These are phyloP conservation scores for Blastocystis sp. DNA, from an alignment of 352 stramenopile genomes.

Conservation along the genomic window DNA sequence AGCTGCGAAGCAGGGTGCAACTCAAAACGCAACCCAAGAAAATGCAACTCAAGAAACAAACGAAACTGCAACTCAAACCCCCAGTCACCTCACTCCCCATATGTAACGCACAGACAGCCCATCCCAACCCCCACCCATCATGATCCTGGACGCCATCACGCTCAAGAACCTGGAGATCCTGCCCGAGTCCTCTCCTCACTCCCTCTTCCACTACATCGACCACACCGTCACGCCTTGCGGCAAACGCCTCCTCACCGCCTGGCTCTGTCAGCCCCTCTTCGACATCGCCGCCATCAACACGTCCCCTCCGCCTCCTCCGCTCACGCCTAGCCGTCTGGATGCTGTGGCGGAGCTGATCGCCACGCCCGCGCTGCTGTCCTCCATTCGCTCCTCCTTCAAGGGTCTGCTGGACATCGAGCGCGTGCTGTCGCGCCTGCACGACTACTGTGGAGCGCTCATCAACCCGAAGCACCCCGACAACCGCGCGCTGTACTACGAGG, in stretches of 20 bases:
- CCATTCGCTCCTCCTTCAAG: constrained; percentile 10
- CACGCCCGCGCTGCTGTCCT: constrained; percentile 73
- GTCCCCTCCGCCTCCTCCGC: not conserved
- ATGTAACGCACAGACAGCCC: too few species aligned
- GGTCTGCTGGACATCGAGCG: constrained; percentile 89
- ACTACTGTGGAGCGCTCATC: constrained; percentile 82
- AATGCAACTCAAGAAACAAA: not conserved
- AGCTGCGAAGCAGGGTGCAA: too few species aligned
- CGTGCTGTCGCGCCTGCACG: constrained; percentile 89
- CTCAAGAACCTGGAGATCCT: constrained; percentile 93
- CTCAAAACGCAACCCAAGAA: constrained; percentile 11
- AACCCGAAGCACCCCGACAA: constrained; percentile 84
- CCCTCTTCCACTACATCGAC: constrained; percentile 85
- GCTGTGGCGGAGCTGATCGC: constrained; percentile 88
- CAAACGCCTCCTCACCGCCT: constrained; percentile 88
- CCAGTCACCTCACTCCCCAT: too few species aligned
- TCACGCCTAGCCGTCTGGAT: constrained; percentile 79
- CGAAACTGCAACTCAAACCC: not conserved
- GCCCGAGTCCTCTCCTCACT: constrained; percentile 81
- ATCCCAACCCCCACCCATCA: constrained; percentile 28
- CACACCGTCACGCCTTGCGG: constrained; percentile 89
- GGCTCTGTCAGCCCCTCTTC: constrained; percentile 92
- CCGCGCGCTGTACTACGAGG: constrained; percentile 95
- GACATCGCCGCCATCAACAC: constrained; percentile 87
- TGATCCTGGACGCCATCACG: constrained; percentile 91